Conservation (phyloP, 306 rosid genomes). For the Albizia julibrissin region DNA sequence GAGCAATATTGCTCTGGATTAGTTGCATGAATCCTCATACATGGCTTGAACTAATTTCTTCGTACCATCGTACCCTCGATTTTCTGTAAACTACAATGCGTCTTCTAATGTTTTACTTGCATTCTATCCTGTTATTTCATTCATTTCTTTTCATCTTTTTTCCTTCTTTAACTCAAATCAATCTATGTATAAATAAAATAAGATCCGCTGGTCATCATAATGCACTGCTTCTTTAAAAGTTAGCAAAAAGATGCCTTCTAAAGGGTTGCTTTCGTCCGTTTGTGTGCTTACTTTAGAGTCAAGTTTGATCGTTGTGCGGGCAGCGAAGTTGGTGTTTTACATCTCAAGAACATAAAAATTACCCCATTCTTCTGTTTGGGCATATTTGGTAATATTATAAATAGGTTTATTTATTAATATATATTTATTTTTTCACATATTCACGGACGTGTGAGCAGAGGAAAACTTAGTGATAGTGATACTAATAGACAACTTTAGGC, state of each 20-base stretch:
- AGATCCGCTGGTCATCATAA: neutral
- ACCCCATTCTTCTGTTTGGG: neutral
- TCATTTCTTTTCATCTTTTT: neutral
- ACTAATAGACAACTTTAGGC: neutral
- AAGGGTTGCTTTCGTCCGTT: neutral
- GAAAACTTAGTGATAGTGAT: neutral
- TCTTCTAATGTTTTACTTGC: neutral
- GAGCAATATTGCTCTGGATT: neutral
- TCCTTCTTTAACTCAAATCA: neutral
- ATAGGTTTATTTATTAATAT: neutral
- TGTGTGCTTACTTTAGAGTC: neutral
- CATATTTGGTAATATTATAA: neutral
- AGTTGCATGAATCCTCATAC: neutral
- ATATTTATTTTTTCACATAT: neutral
- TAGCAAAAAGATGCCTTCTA: neutral
- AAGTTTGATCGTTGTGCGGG: neutral
- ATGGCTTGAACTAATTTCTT: neutral
- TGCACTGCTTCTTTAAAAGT: neutral
- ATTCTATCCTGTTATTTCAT: neutral
- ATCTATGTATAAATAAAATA: neutral
- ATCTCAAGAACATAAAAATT: neutral
- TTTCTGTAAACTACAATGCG: neutral
- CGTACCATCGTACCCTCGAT: neutral
- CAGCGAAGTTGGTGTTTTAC: neutral
- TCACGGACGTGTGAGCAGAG: neutral